A percentile compares a stretch with the other conserved stretches of the same genome.
Evolutionary conservation across 768 basidiomycete species (phyloP).

Genomic region (Leccinellum albellum): DNA sequence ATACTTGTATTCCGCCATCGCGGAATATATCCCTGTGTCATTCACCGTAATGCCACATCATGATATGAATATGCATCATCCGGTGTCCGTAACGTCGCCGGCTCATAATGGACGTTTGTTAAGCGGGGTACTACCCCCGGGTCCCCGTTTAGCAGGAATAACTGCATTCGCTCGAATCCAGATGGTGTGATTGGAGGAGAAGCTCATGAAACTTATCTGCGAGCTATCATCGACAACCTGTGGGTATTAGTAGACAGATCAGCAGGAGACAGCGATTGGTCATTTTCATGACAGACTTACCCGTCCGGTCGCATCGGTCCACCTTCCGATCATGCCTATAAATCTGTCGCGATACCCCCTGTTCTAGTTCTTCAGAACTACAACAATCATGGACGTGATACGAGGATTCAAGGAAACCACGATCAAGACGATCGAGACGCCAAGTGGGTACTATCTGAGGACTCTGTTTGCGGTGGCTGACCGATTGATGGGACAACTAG

Average conservation of each 20-base stretch:
- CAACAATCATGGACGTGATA: constrained; percentile 37
- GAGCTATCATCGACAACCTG: no score
- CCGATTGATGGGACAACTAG: constrained; percentile 28
- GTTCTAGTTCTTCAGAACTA: background rate
- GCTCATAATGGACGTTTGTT: no score
- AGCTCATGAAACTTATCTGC: no score
- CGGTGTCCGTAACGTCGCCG: no score
- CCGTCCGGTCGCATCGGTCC: background rate
- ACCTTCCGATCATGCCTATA: background rate
- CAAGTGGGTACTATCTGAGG: constrained; percentile 29
- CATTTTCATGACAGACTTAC: background rate
- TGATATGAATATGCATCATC: no score
- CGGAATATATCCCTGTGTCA: no score
- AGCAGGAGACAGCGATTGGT: background rate
- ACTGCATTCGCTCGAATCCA: background rate
- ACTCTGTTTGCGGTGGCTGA: background rate
- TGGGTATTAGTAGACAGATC: no score
- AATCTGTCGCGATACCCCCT: background rate
- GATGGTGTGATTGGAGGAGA: no score
- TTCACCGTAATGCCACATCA: no score
- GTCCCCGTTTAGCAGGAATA: no score
- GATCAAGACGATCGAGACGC: constrained; percentile 29
- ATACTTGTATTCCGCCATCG: no score
- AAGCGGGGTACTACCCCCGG: no score
- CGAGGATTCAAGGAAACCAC: constrained; percentile 27